These are phyloP conservation scores for Vitis riparia DNA, from an alignment of 164 flowering plant genomes.

Conservation along the genomic window DNA sequence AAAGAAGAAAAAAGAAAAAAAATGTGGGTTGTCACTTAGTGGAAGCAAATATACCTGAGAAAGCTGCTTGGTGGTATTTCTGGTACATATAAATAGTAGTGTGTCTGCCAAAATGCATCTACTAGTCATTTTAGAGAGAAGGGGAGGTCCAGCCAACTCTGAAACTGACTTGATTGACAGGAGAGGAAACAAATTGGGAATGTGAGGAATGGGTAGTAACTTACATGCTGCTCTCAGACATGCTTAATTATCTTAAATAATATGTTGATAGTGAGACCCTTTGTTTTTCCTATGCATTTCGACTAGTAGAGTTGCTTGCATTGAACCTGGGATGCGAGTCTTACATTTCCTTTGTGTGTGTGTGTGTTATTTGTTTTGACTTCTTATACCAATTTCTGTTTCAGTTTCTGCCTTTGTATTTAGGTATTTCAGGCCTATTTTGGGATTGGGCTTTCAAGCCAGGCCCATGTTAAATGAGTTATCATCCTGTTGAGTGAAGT, in stretches of 20 bases:
- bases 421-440: too few species aligned
- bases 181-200: conserved; percentile 18
- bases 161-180: conserved; percentile 42
- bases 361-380: too few species aligned
- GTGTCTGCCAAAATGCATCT: conserved; percentile 1
- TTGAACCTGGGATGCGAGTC: not conserved
- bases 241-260: conserved; percentile 33
- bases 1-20: not conserved
- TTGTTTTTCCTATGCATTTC: conserved; percentile 13
- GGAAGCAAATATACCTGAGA: conserved; percentile 9
- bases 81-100: conserved; percentile 18
- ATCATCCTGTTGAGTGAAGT: too few species aligned
- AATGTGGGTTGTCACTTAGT: conserved; percentile 12
- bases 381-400: too few species aligned
- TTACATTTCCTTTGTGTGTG: too few species aligned
- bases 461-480: too few species aligned
- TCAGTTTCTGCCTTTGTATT: too few species aligned
- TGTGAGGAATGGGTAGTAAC: conserved; percentile 15
- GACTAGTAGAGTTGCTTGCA: conserved; percentile 5
- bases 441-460: too few species aligned
- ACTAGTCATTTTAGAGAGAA: conserved; percentile 14
- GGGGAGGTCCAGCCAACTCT: conserved; percentile 30
- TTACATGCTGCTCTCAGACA: conserved; percentile 20
- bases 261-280: conserved; percentile 3
- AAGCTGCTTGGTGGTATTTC: conserved; percentile 15